Base-by-base conservation (phyloP, 495 filamentous ascomycete species). In the Podospora bellae-mahoneyi region DNA sequence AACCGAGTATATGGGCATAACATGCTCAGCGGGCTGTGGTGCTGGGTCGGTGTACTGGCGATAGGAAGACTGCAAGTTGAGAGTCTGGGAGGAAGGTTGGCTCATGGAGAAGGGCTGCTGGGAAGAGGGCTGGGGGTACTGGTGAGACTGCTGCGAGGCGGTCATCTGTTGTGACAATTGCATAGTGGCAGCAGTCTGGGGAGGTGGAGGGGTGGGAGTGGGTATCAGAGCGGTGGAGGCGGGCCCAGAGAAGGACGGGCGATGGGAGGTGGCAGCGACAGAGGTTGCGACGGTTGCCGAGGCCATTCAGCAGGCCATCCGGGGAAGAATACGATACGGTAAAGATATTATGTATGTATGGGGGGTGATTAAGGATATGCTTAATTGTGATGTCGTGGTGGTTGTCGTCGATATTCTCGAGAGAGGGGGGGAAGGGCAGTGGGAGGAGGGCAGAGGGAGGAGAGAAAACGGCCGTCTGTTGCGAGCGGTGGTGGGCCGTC, bases 1-100 rank as follows among this genome's bases (percentile, higher is more conserved):
- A 75, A 93, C 92, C 68, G 90, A 89, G 78, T 94, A 95, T 62
- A 95, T 93, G 69, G 90, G 88, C 64, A 90, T 89, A 68, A 84
- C 84, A 60, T 86, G 81, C 66, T 88, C 88, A 27, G 82, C 62
- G 28, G 83, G 71, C 66, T 83, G 80, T 73, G 82, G 81, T 62
- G 75, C 72, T 16, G 78, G 77, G 68, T 82, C 82, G 58, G 77
- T 77, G 64, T 78, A 82, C 57, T 81, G 79, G 23, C 77, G 75
- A 66, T 77, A 77, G 19, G 61, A 63, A 39, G 61, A 63, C 61
- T 44, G 68, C 67, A 67, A 28, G 48, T 66, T 62, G 53, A 66
- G 65, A 30, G 68, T 67, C 65, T 81, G 80, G 5, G 78, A 78
- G 9, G 75, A 77, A 2, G 80, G 77, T 32, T 84, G 82, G 72